phyloP scores from a whole-genome alignment of 805 yeast genomes.

The Candida methanosorbosa region DNA sequence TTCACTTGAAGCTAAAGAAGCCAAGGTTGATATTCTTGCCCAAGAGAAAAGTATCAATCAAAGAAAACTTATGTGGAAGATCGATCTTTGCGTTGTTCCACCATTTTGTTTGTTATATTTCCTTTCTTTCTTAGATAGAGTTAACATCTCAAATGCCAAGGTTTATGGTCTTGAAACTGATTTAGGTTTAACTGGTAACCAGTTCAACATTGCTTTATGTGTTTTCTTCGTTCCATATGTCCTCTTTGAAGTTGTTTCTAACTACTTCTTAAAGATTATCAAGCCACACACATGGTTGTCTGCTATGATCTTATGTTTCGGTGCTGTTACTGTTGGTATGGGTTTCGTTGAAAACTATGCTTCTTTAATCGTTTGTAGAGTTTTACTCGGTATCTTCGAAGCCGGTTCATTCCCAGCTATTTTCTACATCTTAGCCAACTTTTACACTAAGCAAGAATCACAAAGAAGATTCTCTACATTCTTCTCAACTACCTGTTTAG shows the following conservation, averaged over 20 bases:
- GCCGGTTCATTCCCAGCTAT: slow-evolving; percentile 71
- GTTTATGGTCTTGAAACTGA: slow-evolving; percentile 58
- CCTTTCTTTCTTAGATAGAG: slow-evolving; percentile 72
- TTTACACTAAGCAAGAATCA: slow-evolving; percentile 56
- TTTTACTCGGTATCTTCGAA: slow-evolving; percentile 60
- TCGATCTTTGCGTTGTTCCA: slow-evolving; percentile 64
- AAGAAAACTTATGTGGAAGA: slow-evolving; percentile 47
- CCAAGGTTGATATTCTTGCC: slow-evolving; percentile 29
- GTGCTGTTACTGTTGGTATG: slow-evolving; percentile 54
- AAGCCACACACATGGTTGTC: slow-evolving; percentile 61
- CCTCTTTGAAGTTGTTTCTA: slow-evolving; percentile 55
- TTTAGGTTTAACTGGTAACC: slow-evolving; percentile 44
- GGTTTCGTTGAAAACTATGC: slow-evolving; percentile 56
- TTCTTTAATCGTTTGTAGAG: slow-evolving; percentile 52
- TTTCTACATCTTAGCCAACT: slow-evolving; percentile 59
- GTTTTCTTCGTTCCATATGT: slow-evolving; percentile 68
- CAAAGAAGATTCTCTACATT: slow-evolving; percentile 63
- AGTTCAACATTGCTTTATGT: slow-evolving; percentile 57
- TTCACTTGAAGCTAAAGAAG: slow-evolving; percentile 15
- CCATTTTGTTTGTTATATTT: slow-evolving; percentile 70
- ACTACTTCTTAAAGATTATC: slow-evolving; percentile 47
- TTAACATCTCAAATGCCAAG: slow-evolving; percentile 75
- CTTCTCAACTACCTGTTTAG: slow-evolving; percentile 62
- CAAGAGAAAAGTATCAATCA: slow-evolving; percentile 42
- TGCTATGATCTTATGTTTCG: slow-evolving; percentile 51